Base-by-base conservation (phyloP, 129 eudicot genomes). In the Helianthus tuberosus region DNA sequence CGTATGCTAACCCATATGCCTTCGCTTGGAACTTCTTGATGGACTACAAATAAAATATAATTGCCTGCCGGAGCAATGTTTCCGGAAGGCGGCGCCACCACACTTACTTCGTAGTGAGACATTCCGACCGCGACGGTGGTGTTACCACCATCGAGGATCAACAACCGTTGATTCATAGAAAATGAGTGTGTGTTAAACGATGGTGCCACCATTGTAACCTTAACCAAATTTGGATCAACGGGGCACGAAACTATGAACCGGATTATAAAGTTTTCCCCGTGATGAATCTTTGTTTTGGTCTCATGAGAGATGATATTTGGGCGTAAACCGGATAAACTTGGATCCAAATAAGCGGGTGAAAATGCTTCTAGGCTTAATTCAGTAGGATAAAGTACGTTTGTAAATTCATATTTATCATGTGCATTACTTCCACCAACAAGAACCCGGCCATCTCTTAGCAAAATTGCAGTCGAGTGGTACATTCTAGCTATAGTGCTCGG, bases 141-240 rank as follows among this genome's bases (percentile, higher is more conserved):
- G 10, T 67, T 75, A 8, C 77, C 86, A 5, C 69, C 68, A 6
- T 67, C 76, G 1, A 93, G 87, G 1, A 84, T 79, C 79, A 93
- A 32, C 47, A 88, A 43, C 71, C 98, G 82, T 59, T 93, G 98
- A 17, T 86, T 92, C 98, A 92, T 92, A 0, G 91, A 85, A 81
- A 83, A 87, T 29, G 98, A 87, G 70, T 93, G 98, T 0, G 98
- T 93, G 27, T 71, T 83, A 64, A 93, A 93, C 0, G 96, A 17
- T n/a, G 98, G 98, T 60, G 89, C 75, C 3, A 90, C 81, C 98
- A 93, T 84, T 16, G 90, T 90, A 11, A 88, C 93, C 86, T n/a
- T 60, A 3, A 90, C 77, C 83, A 64, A 14, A 35, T 32, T 50
- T 6, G 36, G 69, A 13, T 86, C 79, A 5, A 90, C 46, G 11